phyloP scores from a whole-genome alignment of 176 grass and related monocot species.

The Cenchrus fungigraminus region DNA sequence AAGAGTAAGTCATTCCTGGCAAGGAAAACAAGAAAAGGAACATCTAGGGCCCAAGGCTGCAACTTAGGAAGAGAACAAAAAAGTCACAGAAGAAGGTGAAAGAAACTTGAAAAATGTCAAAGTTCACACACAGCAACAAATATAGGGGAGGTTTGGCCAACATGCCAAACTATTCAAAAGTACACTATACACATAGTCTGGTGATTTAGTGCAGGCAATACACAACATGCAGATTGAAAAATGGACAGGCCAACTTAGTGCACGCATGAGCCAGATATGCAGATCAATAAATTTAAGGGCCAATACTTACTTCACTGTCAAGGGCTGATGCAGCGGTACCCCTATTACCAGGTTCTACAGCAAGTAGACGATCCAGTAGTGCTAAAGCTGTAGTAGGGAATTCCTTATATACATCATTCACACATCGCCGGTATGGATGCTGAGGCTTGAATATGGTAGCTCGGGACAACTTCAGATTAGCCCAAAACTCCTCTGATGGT shows the following conservation, averaged over 20 bases:
- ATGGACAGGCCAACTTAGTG: constrained; percentile 22
- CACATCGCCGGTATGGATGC: constrained; percentile 69
- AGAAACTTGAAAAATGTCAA: background rate
- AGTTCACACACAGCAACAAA: background rate
- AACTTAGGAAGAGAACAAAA: background rate
- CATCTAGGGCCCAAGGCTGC: background rate
- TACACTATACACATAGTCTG: background rate
- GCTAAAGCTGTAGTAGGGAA: constrained; percentile 76
- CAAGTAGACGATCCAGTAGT: constrained; percentile 85
- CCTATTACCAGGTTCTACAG: constrained; percentile 78
- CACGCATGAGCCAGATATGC: background rate
- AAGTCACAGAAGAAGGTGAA: background rate
- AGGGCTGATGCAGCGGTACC: constrained; percentile 82
- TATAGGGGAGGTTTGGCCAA: background rate
- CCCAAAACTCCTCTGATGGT: constrained; percentile 91
- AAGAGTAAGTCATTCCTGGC: background rate
- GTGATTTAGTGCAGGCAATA: constrained; percentile 2
- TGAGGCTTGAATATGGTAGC: constrained; percentile 87
- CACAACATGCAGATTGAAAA: constrained; percentile 29
- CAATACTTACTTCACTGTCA: constrained; percentile 74
- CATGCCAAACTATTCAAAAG: background rate
- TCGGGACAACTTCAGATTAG: constrained; percentile 71
- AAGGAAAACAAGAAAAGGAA: background rate
- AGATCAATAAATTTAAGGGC: constrained; percentile 20
- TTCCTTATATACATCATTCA: constrained; percentile 80